A percentile compares a stretch with the other conserved stretches of the same genome.
Evolutionary conservation across 345 rosid genomes (phyloP).

Genomic region (Camelina laxa): DNA sequence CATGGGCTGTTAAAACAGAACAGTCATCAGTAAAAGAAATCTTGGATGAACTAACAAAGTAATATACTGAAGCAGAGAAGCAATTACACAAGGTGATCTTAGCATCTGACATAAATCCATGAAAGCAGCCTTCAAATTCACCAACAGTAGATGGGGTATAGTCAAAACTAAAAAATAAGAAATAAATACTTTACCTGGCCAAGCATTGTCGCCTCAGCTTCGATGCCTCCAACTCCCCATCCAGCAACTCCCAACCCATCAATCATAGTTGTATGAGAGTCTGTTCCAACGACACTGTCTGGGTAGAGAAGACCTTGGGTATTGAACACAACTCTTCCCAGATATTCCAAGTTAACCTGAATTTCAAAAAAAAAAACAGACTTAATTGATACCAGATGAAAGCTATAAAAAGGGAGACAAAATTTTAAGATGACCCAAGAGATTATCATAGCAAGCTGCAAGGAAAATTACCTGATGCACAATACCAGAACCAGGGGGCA

Average conservation of each 20-base stretch:
- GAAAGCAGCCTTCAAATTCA: not conserved
- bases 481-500: slow-evolving; percentile 99
- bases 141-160: not conserved
- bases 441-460: not conserved
- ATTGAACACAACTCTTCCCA: slow-evolving; percentile 97
- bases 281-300: slow-evolving; percentile 98
- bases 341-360: slow-evolving; percentile 97
- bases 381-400: not conserved
- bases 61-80: not conserved
- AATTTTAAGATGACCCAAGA: slow-evolving; percentile 16
- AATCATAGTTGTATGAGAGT: slow-evolving; percentile 99
- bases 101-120: not conserved
- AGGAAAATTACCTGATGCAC: slow-evolving; percentile 84
- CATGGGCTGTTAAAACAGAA: slow-evolving; percentile 74
- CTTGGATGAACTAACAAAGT: not conserved
- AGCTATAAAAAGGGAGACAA: not conserved
- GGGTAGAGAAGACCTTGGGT: slow-evolving; percentile 77
- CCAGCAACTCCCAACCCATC: slow-evolving; percentile 99
- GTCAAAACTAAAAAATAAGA: not conserved
- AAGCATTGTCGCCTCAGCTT: slow-evolving; percentile 99
- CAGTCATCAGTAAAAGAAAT: not conserved
- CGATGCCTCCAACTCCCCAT: slow-evolving; percentile 99
- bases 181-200: slow-evolving; percentile 73
- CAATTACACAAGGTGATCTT: not conserved
- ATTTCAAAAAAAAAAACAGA: too few relatives aligned